Conservation (phyloP, 1,139 yeast species). For the Blastobotrys buckinghamii region DNA sequence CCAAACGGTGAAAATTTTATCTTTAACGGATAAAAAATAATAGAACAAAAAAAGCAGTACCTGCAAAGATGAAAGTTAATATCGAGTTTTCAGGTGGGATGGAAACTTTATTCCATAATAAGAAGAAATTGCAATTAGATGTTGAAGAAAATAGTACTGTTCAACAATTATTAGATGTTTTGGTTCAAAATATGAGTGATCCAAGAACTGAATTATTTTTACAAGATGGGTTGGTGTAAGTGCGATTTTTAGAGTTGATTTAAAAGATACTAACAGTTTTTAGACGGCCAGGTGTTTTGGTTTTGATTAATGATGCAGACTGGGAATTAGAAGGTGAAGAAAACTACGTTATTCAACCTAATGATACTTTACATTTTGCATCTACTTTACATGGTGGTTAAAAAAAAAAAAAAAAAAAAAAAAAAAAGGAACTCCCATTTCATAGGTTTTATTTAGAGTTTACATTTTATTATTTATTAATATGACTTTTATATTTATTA, state of each 20-base stretch:
- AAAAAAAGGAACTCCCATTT: too few species aligned
- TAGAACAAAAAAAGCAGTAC: background rate
- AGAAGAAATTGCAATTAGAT: constrained; percentile 43
- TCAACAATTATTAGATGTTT: constrained; percentile 50
- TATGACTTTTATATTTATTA: too few species aligned
- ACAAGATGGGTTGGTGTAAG: constrained; percentile 56
- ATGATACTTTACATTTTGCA: constrained; percentile 80
- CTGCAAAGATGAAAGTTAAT: constrained; percentile 25
- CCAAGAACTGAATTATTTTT: constrained; percentile 68
- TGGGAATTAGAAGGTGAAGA: constrained; percentile 96
- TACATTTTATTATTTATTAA: too few species aligned
- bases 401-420: constrained; percentile 9
- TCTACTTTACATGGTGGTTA: constrained; percentile 94
- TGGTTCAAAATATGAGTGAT: constrained; percentile 50
- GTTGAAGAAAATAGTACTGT: constrained; percentile 47
- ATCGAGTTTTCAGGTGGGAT: constrained; percentile 54
- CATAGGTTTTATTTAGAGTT: too few species aligned
- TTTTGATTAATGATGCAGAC: constrained; percentile 87
- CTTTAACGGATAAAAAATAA: background rate
- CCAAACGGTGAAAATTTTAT: background rate
- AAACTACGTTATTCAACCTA: constrained; percentile 63
- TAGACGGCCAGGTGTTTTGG: constrained; percentile 81
- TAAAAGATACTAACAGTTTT: constrained; percentile 32
- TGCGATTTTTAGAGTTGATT: constrained; percentile 1
- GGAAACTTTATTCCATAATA: constrained; percentile 55